A percentile compares a stretch with the other conserved stretches of the same genome.
These are phyloP conservation scores for Cystobasidiopsis lactophilus DNA, from an alignment of 768 basidiomycete species.

Conservation along the genomic window DNA sequence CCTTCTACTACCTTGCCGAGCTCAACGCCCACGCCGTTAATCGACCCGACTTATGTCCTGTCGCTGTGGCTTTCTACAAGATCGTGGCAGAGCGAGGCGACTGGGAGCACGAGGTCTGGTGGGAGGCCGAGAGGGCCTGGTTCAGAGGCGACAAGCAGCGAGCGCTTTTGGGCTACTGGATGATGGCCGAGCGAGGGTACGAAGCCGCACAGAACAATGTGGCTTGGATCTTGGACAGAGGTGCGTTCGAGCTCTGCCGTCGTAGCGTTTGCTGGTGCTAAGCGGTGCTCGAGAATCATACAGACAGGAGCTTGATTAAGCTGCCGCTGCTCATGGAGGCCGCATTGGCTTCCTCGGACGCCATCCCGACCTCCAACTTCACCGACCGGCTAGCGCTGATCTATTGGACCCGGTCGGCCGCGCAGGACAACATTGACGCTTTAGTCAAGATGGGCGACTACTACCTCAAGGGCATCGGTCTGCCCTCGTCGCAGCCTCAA, in stretches of 20 bases:
- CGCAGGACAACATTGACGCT: conserved; percentile 84
- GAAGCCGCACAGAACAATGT: conserved; percentile 91
- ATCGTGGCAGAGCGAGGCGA: conserved; percentile 71
- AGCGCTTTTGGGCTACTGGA: conserved; percentile 83
- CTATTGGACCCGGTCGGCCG: conserved; percentile 85
- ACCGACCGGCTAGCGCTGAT: conserved; percentile 64
- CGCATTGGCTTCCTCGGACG: background rate
- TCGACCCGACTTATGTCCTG: conserved; percentile 39
- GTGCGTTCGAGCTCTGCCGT: conserved; percentile 46
- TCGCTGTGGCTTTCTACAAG: conserved; percentile 83
- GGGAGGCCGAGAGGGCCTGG: conserved; percentile 42
- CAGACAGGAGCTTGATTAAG: conserved; percentile 17
- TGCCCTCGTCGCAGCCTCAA: conserved; percentile 40
- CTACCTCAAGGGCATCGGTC: conserved; percentile 70
- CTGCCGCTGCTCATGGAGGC: conserved; percentile 10
- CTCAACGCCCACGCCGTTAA: conserved; percentile 43
- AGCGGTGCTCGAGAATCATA: too few species aligned
- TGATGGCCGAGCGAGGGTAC: conserved; percentile 74
- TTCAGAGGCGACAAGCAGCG: conserved; percentile 51
- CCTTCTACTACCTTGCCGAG: conserved; percentile 77
- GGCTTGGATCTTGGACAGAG: conserved; percentile 77
- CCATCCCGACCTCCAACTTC: conserved; percentile 30
- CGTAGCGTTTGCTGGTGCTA: conserved; percentile 16
- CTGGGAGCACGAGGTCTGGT: conserved; percentile 47
- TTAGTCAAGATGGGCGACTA: conserved; percentile 97